Evolutionary conservation across 2,329 filamentous ascomycete species (phyloP).

Genomic region (Aspergillus melleus): DNA sequence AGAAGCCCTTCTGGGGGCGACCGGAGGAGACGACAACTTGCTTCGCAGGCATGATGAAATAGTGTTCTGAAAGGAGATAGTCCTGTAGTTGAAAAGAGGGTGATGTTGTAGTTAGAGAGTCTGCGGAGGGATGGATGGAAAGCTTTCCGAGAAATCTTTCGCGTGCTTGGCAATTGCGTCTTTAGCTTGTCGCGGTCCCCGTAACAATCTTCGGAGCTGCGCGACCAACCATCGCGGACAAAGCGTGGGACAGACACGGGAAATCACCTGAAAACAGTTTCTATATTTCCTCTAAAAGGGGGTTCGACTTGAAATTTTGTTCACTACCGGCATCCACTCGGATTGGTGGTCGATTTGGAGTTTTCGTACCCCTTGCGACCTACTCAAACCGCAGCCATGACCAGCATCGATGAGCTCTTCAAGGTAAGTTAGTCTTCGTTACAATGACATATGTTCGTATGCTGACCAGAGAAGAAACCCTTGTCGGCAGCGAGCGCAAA

Average conservation of each 20-base stretch:
- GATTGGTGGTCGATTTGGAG: slow-evolving; percentile 5
- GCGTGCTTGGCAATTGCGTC: slow-evolving; percentile 34
- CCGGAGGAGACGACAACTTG: slow-evolving; percentile 54
- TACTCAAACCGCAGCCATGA: slow-evolving; percentile 45
- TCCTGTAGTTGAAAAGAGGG: slow-evolving; percentile 9
- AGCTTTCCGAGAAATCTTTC: slow-evolving; percentile 36
- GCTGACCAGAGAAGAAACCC: slow-evolving; percentile 46
- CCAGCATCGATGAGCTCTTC: slow-evolving; percentile 64
- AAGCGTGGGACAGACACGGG: neutral
- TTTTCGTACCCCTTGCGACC: neutral
- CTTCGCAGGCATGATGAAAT: slow-evolving; percentile 62
- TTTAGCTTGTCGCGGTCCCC: slow-evolving; percentile 30
- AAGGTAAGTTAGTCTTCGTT: slow-evolving; percentile 37
- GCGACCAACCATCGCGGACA: slow-evolving; percentile 5
- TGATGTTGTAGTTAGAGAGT: slow-evolving; percentile 9
- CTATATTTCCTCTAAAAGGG: neutral
- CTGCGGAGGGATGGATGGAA: slow-evolving; percentile 3
- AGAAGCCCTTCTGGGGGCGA: slow-evolving; percentile 49
- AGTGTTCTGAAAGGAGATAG: slow-evolving; percentile 2
- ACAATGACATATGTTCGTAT: neutral
- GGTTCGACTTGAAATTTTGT: neutral
- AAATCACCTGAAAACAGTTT: neutral
- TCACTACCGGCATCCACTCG: neutral
- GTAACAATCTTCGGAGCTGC: slow-evolving; percentile 24
- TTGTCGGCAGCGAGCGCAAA: slow-evolving; percentile 50